Conservation (phyloP, 805 yeast species). For the Cephaloascus albidus region DNA sequence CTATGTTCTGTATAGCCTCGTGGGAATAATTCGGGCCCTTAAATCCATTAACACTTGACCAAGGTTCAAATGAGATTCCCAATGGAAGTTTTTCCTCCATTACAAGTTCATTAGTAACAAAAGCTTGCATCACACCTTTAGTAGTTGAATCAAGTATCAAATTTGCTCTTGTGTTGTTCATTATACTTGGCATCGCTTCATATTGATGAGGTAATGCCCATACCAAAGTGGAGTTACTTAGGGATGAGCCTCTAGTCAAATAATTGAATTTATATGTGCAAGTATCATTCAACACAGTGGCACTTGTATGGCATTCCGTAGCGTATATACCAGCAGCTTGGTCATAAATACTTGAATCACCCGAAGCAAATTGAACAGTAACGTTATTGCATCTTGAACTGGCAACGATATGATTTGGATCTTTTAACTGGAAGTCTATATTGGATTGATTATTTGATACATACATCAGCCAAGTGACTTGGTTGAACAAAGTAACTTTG, state of each 20-base stretch:
- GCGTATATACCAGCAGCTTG: slow-evolving; percentile 21
- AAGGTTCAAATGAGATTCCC: slow-evolving; percentile 40
- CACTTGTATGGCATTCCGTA: slow-evolving; percentile 8
- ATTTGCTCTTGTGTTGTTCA: slow-evolving; percentile 17
- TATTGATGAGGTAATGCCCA: slow-evolving; percentile 48
- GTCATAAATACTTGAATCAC: slow-evolving; percentile 23
- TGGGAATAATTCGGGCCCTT: slow-evolving; percentile 15
- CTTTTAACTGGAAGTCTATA: slow-evolving; percentile 16
- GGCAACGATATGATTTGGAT: slow-evolving; percentile 32
- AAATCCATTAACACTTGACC: slow-evolving; percentile 37
- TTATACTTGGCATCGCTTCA: slow-evolving; percentile 20
- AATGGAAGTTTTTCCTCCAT: slow-evolving; percentile 35
- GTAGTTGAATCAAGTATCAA: slow-evolving; percentile 37
- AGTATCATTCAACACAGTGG: slow-evolving; percentile 9
- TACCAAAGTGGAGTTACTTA: slow-evolving; percentile 20
- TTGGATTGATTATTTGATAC: slow-evolving; percentile 15
- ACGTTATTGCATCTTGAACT: slow-evolving; percentile 35
- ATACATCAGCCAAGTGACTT: slow-evolving; percentile 59
- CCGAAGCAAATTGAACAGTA: slow-evolving; percentile 51
- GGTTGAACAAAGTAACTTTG: slow-evolving; percentile 42
- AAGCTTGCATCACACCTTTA: slow-evolving; percentile 38
- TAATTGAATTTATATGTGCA: slow-evolving; percentile 21
- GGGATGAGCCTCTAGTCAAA: slow-evolving; percentile 15
- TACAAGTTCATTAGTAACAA: slow-evolving; percentile 24
- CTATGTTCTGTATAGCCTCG: slow-evolving; percentile 23